Conservation (phyloP, 2,329 filamentous ascomycete species). For the Talaromyces sp. region DNA sequence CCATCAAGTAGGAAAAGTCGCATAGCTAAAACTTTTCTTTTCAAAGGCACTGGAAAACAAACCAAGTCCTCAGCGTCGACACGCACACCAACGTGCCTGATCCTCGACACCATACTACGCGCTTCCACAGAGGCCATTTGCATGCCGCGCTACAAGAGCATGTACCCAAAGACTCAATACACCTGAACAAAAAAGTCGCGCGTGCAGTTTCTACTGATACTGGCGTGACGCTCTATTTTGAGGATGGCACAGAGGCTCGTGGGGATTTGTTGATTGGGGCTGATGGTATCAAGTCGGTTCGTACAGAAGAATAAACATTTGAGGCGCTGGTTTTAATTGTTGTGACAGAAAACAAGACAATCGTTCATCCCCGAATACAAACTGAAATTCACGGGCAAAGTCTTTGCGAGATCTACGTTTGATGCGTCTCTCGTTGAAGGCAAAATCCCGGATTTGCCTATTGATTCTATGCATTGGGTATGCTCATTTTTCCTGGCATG, state of each 20-base stretch:
- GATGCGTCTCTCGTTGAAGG: constrained; percentile 33
- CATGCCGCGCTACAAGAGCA: constrained; percentile 46
- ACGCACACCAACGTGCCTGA: constrained; percentile 37
- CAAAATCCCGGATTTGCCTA: constrained; percentile 34
- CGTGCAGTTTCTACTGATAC: constrained; percentile 28
- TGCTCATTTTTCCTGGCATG: not conserved
- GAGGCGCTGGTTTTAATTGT: not conserved
- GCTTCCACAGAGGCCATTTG: constrained; percentile 47
- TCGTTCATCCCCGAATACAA: constrained; percentile 41
- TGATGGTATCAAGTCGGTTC: constrained; percentile 50
- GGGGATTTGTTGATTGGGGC: constrained; percentile 50
- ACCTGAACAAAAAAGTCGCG: constrained; percentile 40
- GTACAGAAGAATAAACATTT: too few species aligned
- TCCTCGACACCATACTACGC: constrained; percentile 37
- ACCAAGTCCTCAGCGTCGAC: constrained; percentile 34
- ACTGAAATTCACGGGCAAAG: constrained; percentile 41
- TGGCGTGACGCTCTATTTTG: constrained; percentile 38
- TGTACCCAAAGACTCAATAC: constrained; percentile 38
- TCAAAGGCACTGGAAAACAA: constrained; percentile 37
- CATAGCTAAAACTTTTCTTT: not conserved
- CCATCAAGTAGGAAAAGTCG: too few species aligned
- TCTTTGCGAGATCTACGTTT: constrained; percentile 44
- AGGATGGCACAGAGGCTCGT: constrained; percentile 40
- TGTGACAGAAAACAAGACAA: constrained; percentile 19
- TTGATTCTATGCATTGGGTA: constrained; percentile 40